Evolutionary conservation across 1,284 basidiomycete genomes (phyloP).

Genomic region (Naganishia sp.): DNA sequence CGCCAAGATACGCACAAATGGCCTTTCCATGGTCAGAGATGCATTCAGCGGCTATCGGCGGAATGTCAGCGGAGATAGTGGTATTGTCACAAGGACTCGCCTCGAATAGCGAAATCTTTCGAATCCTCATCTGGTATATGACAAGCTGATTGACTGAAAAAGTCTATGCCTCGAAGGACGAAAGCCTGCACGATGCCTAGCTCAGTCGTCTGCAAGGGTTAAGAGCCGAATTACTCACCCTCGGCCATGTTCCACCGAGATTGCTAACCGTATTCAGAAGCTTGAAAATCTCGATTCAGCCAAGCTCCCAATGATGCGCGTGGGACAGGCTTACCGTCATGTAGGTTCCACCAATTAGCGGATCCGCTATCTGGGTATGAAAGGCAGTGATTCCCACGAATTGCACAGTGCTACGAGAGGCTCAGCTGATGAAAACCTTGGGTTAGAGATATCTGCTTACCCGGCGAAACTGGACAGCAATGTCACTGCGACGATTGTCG

Average conservation of each 20-base stretch:
- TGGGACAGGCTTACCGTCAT: constrained; percentile 73
- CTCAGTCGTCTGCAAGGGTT: not conserved
- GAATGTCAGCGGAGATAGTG: not conserved
- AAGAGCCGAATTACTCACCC: constrained; percentile 55
- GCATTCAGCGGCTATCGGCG: constrained; percentile 69
- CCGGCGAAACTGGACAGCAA: constrained; percentile 81
- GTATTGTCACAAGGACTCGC: constrained; percentile 49
- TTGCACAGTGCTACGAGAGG: constrained; percentile 79
- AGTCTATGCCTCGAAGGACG: constrained; percentile 69
- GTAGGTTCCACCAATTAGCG: constrained; percentile 94
- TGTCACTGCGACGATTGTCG: constrained; percentile 74
- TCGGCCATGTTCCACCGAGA: constrained; percentile 97
- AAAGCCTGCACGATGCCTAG: constrained; percentile 38
- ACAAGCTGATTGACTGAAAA: constrained; percentile 80
- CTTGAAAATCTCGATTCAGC: constrained; percentile 54
- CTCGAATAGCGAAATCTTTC: constrained; percentile 62
- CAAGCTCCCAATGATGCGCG: not conserved
- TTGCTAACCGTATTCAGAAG: constrained; percentile 95
- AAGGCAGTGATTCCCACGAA: constrained; percentile 98
- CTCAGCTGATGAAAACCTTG: constrained; percentile 17
- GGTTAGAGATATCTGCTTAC: constrained; percentile 57
- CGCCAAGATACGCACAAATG: constrained; percentile 71
- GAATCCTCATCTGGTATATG: constrained; percentile 62
- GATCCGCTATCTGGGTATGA: constrained; percentile 96
- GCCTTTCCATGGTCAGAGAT: constrained; percentile 85